Percentiles rank a stretch among this genome's conserved stretches.
Conservation (phyloP, 2,329 filamentous ascomycete genomes). For the Colletotrichum aenigma region DNA sequence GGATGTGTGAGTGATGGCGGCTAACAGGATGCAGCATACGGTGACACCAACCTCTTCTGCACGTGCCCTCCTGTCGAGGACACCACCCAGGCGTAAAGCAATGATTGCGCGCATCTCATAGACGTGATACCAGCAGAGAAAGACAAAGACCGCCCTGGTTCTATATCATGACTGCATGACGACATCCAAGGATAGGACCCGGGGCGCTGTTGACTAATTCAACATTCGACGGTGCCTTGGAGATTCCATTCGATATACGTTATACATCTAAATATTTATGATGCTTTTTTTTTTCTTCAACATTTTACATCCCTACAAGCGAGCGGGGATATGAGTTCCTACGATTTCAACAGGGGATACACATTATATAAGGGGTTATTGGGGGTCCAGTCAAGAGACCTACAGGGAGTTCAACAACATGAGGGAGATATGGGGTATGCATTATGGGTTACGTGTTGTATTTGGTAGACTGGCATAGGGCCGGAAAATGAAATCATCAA, state of each 20-base stretch:
- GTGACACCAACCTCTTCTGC: slow-evolving; percentile 93
- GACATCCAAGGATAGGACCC: neutral
- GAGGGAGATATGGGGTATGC: neutral
- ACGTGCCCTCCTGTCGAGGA: slow-evolving; percentile 86
- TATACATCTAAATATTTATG: neutral
- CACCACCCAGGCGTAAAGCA: slow-evolving; percentile 41
- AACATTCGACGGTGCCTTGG: slow-evolving; percentile 5
- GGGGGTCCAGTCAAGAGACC: neutral
- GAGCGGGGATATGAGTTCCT: slow-evolving; percentile 10
- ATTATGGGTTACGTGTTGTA: neutral
- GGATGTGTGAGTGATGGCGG: neutral
- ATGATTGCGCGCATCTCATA: slow-evolving; percentile 1
- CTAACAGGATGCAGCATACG: slow-evolving; percentile 67
- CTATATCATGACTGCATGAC: neutral
- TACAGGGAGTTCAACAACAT: neutral
- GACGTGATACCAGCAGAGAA: slow-evolving; percentile 3
- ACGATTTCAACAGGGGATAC: slow-evolving; percentile 10
- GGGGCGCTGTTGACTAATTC: neutral
- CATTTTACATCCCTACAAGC: slow-evolving; percentile 4
- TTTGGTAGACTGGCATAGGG: neutral
- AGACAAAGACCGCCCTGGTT: neutral
- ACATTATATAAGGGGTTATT: neutral
- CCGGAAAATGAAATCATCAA: neutral
- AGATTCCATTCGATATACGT: neutral
- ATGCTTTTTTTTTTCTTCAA: neutral